Conservation (phyloP, 805 yeast species). For the Cyberlindnera meyerae region DNA sequence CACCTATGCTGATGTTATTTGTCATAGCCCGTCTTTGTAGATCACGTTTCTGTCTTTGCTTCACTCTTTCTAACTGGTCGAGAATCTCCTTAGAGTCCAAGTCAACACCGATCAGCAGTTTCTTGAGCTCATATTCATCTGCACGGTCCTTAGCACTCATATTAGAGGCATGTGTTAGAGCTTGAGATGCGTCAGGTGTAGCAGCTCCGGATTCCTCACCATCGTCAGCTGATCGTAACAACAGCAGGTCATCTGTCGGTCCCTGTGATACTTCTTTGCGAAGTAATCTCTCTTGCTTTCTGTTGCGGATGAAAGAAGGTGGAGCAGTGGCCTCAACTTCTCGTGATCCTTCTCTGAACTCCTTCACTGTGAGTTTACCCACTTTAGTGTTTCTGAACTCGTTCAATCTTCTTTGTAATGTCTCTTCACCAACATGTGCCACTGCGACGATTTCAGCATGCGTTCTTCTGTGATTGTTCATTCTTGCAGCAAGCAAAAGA, state of each 20-base stretch:
- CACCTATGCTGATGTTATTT: slow-evolving; percentile 14
- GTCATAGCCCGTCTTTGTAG: slow-evolving; percentile 14
- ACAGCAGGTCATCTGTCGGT: slow-evolving; percentile 1
- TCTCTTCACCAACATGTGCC: slow-evolving; percentile 91
- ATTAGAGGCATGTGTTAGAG: too few species aligned
- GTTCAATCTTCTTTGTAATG: slow-evolving; percentile 82
- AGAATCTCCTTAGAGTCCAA: slow-evolving; percentile 23
- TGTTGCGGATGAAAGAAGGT: slow-evolving; percentile 71
- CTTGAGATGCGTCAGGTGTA: too few species aligned
- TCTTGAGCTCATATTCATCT: slow-evolving; percentile 16
- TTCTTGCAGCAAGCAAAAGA: slow-evolving; percentile 85
- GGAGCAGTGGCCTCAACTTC: slow-evolving; percentile 50
- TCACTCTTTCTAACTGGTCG: slow-evolving; percentile 27
- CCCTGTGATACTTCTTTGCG: slow-evolving; percentile 9
- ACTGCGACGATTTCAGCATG: slow-evolving; percentile 93
- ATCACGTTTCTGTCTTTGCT: slow-evolving; percentile 22
- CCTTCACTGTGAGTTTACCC: slow-evolving; percentile 65
- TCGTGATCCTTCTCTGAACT: slow-evolving; percentile 52
- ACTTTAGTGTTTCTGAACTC: slow-evolving; percentile 81
- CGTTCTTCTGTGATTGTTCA: slow-evolving; percentile 90
- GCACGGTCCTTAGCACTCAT: slow-evolving; percentile 21
- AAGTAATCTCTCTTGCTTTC: slow-evolving; percentile 40
- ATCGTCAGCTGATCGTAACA: neutral
- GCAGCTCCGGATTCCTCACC: too few species aligned
- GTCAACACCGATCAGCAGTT: slow-evolving; percentile 18